Percentiles rank a stretch among this genome's conserved stretches.
phyloP scores from a whole-genome alignment of 208 protist genomes.

The Acanthamoeba polyphaga region DNA sequence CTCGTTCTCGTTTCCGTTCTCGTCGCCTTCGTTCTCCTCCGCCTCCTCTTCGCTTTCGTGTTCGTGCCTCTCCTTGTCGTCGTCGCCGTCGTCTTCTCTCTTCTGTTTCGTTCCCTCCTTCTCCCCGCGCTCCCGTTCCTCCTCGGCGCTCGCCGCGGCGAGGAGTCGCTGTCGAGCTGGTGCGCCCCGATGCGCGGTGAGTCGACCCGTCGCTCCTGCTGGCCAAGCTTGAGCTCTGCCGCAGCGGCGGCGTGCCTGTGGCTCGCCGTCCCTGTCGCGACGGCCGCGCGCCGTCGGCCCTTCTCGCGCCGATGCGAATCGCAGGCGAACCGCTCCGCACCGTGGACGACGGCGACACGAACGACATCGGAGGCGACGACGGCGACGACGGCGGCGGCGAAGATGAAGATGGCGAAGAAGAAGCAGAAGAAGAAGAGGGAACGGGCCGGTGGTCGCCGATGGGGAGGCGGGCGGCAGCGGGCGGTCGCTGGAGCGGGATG shows the following conservation, averaged over 20 bases:
- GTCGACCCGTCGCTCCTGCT: not conserved
- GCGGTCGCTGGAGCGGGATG: not conserved
- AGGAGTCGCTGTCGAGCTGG: not conserved
- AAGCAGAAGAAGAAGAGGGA: not conserved
- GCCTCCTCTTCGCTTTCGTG: not conserved
- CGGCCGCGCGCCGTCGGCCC: not conserved
- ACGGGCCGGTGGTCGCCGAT: constrained; percentile 20
- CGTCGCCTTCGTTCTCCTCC: not conserved
- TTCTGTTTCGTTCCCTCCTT: not conserved
- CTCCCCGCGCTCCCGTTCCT: not conserved
- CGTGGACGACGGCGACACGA: not conserved
- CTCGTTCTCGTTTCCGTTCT: too few species aligned
- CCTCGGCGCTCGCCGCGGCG: not conserved
- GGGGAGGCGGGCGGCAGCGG: not conserved
- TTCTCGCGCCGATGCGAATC: not conserved
- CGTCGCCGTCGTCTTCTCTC: not conserved
- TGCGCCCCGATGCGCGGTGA: not conserved
- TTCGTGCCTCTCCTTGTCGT: not conserved
- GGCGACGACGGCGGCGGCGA: not conserved
- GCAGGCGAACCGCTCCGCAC: not conserved
- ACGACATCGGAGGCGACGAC: not conserved
- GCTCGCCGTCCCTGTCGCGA: too few species aligned
- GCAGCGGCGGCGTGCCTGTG: too few species aligned
- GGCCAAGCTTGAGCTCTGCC: too few species aligned
- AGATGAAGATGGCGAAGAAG: not conserved